These are phyloP conservation scores for Plantago coronopus DNA, from an alignment of 305 asterid species.

Conservation along the genomic window DNA sequence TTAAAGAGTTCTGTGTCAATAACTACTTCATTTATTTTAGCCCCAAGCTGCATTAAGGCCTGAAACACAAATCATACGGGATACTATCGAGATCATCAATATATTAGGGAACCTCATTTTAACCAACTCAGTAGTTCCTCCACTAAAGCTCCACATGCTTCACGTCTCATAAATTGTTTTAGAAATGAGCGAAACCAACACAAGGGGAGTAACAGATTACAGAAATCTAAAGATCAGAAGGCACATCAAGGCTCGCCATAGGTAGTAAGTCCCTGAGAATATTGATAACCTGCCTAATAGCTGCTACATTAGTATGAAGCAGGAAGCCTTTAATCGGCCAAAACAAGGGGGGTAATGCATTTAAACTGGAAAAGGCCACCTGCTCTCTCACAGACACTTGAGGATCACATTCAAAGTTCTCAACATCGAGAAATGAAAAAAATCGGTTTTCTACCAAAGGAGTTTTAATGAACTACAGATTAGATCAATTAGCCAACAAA, in stretches of 20 bases:
- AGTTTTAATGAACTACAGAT: too few species aligned
- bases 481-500: not conserved
- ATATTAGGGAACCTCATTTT: not conserved
- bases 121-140: not conserved
- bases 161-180: not conserved
- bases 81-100: not conserved
- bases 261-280: not conserved
- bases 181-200: not conserved
- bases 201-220: not conserved
- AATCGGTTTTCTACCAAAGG: too few species aligned
- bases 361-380: constrained; percentile 3
- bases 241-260: not conserved
- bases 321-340: not conserved
- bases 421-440: too few species aligned
- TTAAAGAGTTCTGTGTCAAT: not conserved
- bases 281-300: not conserved
- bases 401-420: not conserved
- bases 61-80: not conserved
- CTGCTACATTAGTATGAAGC: not conserved
- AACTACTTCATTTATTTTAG: not conserved
- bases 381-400: not conserved
- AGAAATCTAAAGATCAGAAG: not conserved
- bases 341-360: not conserved
- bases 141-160: not conserved
- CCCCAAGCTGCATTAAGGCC: not conserved